These are phyloP conservation scores for Camellia sinensis DNA, from an alignment of 148 eudicot genomes.

Conservation along the genomic window DNA sequence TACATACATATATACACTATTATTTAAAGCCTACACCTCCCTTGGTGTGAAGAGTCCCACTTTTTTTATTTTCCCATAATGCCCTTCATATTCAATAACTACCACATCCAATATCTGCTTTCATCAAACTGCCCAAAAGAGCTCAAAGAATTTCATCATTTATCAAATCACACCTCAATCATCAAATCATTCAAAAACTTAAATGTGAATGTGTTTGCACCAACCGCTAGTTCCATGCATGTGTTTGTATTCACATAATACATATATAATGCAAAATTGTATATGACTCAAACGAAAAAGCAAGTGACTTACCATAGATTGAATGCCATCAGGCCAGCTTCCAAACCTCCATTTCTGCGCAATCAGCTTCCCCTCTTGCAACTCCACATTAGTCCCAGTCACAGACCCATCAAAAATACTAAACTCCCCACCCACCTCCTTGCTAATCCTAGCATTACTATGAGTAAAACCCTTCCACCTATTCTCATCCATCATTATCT, in stretches of 20 bases:
- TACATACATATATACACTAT: no score
- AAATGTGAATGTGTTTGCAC: no score
- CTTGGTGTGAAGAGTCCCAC: no score
- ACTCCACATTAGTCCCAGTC: constrained; percentile 68
- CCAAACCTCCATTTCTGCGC: constrained; percentile 98
- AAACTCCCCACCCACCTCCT: constrained; percentile 85
- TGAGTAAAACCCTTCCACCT: constrained; percentile 98
- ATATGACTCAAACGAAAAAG: background rate
- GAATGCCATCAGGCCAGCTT: constrained; percentile 85
- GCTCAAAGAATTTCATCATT: no score
- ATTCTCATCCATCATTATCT: constrained; percentile 97
- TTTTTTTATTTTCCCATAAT: no score
- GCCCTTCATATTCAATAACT: no score
- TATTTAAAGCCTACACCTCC: no score
- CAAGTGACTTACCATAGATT: constrained; percentile 53
- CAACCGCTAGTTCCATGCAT: background rate
- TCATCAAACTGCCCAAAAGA: no score
- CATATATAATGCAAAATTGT: background rate
- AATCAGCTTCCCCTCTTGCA: constrained; percentile 83
- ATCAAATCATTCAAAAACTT: no score
- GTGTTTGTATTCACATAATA: background rate
- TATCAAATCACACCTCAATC: no score
- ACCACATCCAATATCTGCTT: no score
- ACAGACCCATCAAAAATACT: constrained; percentile 89
- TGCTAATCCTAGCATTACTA: constrained; percentile 88